These are phyloP conservation scores for Caryocar brasiliense DNA, from an alignment of 441 rosid species.

Conservation along the genomic window DNA sequence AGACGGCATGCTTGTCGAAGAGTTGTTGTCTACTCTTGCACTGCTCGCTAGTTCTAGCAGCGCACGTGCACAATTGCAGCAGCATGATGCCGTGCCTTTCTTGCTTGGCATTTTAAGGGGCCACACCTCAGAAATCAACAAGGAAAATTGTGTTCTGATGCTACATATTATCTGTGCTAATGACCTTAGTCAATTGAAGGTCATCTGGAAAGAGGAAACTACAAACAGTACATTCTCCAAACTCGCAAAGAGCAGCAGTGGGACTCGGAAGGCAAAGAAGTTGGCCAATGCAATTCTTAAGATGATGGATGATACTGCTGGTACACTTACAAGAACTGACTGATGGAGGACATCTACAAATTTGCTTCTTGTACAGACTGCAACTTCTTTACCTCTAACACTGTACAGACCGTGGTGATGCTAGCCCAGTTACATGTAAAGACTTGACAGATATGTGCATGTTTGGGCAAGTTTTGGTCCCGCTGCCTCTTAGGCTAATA, in stretches of 20 bases:
- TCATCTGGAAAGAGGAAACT: conserved; percentile 66
- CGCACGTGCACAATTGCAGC: conserved; percentile 68
- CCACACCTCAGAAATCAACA: conserved; percentile 59
- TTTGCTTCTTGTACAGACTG: too few relatives aligned
- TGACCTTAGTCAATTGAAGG: conserved; percentile 69
- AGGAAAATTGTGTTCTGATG: conserved; percentile 80
- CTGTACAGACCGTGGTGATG: too few relatives aligned
- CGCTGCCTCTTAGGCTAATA: too few relatives aligned
- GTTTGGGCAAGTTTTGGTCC: too few relatives aligned
- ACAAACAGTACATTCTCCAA: conserved; percentile 50
- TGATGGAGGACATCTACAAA: too few relatives aligned
- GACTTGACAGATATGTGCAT: too few relatives aligned
- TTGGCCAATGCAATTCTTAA: conserved; percentile 76
- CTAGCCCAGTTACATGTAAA: too few relatives aligned
- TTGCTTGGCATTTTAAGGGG: conserved; percentile 57
- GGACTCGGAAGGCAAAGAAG: conserved; percentile 86
- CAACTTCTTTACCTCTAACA: too few relatives aligned
- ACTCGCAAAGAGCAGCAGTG: conserved; percentile 62
- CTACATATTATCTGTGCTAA: conserved; percentile 53
- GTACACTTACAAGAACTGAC: too few relatives aligned
- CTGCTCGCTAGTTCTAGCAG: conserved; percentile 63
- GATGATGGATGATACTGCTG: too few relatives aligned
- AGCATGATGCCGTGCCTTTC: conserved; percentile 64
- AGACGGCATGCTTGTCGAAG: conserved; percentile 58
- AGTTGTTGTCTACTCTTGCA: conserved; percentile 73